phyloP scores from a whole-genome alignment of 1,284 basidiomycete genomes.

The Heterobasidion annosum region DNA sequence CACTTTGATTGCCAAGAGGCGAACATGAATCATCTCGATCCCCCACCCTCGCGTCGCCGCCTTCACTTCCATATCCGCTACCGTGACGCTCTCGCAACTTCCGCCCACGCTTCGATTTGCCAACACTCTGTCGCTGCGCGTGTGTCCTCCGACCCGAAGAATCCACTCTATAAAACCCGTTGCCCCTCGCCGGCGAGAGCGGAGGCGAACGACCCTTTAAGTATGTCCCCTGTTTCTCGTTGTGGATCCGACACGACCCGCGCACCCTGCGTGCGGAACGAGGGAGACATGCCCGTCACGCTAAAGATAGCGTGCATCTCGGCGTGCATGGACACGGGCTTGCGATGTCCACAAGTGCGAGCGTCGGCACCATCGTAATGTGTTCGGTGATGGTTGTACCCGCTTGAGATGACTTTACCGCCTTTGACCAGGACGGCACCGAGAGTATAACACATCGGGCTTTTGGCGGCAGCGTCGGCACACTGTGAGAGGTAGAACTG shows the following conservation, averaged over 20 bases:
- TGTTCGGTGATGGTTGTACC: conserved; percentile 46
- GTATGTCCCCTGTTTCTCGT: background rate
- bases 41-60: background rate
- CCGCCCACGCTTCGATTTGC: background rate
- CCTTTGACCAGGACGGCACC: conserved; percentile 50
- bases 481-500: conserved; percentile 47
- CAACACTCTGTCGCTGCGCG: background rate
- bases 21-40: background rate
- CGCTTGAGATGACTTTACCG: conserved; percentile 44
- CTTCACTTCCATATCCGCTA: background rate
- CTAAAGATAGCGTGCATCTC: conserved; percentile 54
- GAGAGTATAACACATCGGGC: conserved; percentile 45
- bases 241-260: conserved; percentile 1
- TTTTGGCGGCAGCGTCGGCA: conserved; percentile 40
- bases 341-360: conserved; percentile 30
- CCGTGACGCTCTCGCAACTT: background rate
- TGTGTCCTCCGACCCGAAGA: background rate
- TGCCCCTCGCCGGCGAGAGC: conserved; percentile 16
- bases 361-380: conserved; percentile 42
- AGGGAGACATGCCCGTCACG: conserved; percentile 41
- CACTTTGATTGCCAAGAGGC: background rate
- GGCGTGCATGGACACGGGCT: conserved; percentile 51
- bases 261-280: conserved; percentile 42
- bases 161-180: conserved; percentile 4
- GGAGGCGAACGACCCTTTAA: conserved; percentile 14